These are phyloP conservation scores for Vaccinium vitisidaea DNA, from an alignment of 148 eudicot genomes.

Conservation along the genomic window DNA sequence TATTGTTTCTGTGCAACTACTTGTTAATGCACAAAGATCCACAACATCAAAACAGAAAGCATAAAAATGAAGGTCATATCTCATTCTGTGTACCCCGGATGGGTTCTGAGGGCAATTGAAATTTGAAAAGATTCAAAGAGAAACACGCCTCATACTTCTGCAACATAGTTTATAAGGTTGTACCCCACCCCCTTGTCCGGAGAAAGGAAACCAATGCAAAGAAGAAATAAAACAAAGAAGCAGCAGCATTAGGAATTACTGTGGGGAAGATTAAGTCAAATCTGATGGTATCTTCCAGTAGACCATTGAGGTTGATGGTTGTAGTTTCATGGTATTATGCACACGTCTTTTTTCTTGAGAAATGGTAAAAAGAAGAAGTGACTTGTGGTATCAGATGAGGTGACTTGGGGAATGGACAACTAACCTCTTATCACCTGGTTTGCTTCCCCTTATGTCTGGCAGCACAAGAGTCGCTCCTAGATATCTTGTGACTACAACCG, in stretches of 20 bases:
- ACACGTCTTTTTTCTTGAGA: too few species aligned
- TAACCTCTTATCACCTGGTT: constrained; percentile 80
- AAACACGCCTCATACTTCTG: background rate
- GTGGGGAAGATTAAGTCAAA: background rate
- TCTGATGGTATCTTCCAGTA: background rate
- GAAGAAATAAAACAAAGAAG: background rate
- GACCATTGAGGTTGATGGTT: background rate
- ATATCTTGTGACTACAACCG: constrained; percentile 76
- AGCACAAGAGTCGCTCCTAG: constrained; percentile 90
- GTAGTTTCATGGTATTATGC: background rate
- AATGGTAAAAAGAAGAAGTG: too few species aligned
- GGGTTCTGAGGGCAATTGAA: background rate
- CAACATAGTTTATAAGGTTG: background rate
- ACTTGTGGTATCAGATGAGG: background rate
- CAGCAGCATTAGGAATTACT: background rate
- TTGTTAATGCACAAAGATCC: background rate
- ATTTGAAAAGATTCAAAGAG: background rate
- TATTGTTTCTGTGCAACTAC: background rate
- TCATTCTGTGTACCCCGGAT: background rate
- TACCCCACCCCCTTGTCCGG: background rate
- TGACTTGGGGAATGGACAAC: constrained; percentile 13
- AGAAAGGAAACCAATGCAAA: background rate
- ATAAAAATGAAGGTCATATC: background rate
- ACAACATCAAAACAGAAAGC: background rate
- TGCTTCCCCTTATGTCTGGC: constrained; percentile 92